phyloP scores from a whole-genome alignment of 305 asterid species.

The Solanum hybrid region DNA sequence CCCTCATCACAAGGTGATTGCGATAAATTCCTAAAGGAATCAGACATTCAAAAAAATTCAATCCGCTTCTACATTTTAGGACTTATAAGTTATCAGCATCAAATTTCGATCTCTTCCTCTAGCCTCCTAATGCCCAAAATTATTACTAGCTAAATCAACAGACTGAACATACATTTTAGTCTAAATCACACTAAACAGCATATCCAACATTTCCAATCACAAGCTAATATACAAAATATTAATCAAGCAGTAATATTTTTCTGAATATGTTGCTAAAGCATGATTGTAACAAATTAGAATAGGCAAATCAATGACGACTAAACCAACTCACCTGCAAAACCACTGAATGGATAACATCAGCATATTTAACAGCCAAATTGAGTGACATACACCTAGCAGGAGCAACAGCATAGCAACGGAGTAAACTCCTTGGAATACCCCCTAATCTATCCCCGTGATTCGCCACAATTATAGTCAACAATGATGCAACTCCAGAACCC shows the following conservation, averaged over 20 bases:
- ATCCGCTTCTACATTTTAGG: not conserved
- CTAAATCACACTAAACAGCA: not conserved
- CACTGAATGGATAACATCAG: constrained; percentile 68
- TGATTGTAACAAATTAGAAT: not conserved
- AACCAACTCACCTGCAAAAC: constrained; percentile 63
- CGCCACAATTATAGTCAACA: constrained; percentile 58
- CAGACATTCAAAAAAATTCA: not conserved
- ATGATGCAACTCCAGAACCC: constrained; percentile 87
- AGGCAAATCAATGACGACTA: not conserved
- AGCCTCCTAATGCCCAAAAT: not conserved
- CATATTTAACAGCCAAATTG: constrained; percentile 89
- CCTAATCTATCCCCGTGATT: constrained; percentile 65
- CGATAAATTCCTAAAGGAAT: not conserved
- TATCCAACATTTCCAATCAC: not conserved
- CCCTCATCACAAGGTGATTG: not conserved
- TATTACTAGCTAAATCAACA: not conserved
- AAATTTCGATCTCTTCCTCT: not conserved
- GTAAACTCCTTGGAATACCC: constrained; percentile 57
- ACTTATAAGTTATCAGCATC: not conserved
- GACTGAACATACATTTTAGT: not conserved
- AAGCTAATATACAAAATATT: not conserved
- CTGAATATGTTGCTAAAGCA: not conserved
- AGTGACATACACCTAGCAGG: constrained; percentile 96
- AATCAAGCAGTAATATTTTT: not conserved
- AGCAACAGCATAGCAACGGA: constrained; percentile 78